Conservation (phyloP, 768 basidiomycete genomes). For the Amanita phalloides region DNA sequence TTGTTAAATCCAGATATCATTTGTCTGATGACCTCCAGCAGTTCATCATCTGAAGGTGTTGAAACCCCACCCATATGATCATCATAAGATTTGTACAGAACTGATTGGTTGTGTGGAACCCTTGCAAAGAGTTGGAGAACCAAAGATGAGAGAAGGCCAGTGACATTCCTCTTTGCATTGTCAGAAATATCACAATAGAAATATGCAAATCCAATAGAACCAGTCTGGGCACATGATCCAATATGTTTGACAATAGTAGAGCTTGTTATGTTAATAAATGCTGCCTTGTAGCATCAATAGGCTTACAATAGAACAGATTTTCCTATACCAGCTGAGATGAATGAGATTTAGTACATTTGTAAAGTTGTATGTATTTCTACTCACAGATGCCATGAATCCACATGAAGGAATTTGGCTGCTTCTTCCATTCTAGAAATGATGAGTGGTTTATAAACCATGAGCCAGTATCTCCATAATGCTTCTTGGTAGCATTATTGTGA, state of each 20-base stretch:
- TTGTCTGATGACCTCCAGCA: not conserved
- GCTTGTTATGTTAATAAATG: not conserved
- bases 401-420: not conserved
- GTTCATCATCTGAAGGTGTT: not conserved
- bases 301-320: not conserved
- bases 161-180: not conserved
- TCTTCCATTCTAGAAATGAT: no score
- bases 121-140: not conserved
- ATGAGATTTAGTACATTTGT: not conserved
- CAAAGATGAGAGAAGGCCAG: not conserved
- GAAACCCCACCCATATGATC: not conserved
- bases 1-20: not conserved
- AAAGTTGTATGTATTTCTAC: not conserved
- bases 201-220: not conserved
- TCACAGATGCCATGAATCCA: not conserved
- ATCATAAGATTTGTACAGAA: not conserved
- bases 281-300: no score
- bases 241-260: not conserved
- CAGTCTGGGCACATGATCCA: not conserved
- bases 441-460: no score
- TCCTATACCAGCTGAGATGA: not conserved
- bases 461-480: not conserved
- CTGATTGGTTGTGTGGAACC: not conserved
- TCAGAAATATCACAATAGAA: constrained; percentile 1
- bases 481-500: not conserved